Evolutionary conservation across 2,329 filamentous ascomycete species (phyloP).

Genomic region (Fusarium nodosum): DNA sequence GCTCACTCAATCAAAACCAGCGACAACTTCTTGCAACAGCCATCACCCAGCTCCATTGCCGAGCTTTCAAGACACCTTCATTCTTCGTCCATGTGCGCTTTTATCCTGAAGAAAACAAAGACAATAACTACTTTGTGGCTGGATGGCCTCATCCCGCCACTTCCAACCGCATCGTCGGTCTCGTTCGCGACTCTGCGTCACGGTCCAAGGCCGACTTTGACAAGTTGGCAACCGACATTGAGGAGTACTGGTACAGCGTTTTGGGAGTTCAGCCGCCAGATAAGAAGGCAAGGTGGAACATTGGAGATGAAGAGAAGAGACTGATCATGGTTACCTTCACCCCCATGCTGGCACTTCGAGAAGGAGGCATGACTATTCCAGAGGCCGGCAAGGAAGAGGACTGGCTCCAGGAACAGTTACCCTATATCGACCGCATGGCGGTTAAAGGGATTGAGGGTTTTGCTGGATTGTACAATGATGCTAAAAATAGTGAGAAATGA

Average conservation of each 20-base stretch:
- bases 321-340: slow-evolving; percentile 34
- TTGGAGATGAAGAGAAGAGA: slow-evolving; percentile 14
- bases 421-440: slow-evolving; percentile 32
- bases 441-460: slow-evolving; percentile 28
- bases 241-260: slow-evolving; percentile 25
- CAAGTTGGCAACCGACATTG: slow-evolving; percentile 25
- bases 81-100: slow-evolving; percentile 43
- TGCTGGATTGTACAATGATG: slow-evolving; percentile 8
- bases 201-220: slow-evolving; percentile 34
- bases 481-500: not conserved
- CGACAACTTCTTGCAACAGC: slow-evolving; percentile 20
- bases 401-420: slow-evolving; percentile 32
- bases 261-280: not conserved
- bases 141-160: slow-evolving; percentile 16
- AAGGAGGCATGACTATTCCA: slow-evolving; percentile 40
- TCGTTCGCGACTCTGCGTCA: slow-evolving; percentile 29
- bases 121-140: slow-evolving; percentile 31
- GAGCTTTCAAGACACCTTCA: slow-evolving; percentile 27
- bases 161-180: slow-evolving; percentile 36
- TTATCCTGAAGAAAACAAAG: not conserved
- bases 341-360: slow-evolving; percentile 37
- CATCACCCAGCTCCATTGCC: slow-evolving; percentile 36
- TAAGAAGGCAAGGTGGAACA: slow-evolving; percentile 6
- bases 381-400: slow-evolving; percentile 36
- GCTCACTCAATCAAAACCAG: slow-evolving; percentile 14